Base-by-base conservation (phyloP, 2,329 filamentous ascomycete species). In the Claviceps cyperi region DNA sequence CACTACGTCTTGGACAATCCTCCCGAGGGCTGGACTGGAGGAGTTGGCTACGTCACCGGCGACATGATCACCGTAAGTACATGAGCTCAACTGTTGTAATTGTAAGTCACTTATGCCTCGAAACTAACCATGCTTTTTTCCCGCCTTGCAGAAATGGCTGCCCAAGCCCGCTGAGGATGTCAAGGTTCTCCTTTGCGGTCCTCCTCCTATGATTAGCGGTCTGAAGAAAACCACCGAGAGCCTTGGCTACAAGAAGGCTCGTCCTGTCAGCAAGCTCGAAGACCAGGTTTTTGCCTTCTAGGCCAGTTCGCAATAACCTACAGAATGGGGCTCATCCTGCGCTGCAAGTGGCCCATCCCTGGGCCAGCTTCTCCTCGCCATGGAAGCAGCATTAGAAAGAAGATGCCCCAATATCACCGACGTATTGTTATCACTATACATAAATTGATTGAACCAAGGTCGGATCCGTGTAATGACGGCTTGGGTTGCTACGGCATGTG, bases 1-100 rank as follows among this genome's bases (percentile, higher is more conserved):
- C 83, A 96, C 77, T 97, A 97, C 64, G 91, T 97, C 46, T 77
- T 98, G 46, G 95, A 98, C 76, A 94, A 92, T 73, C 89, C 92
- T 21, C 90, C 91, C 8, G 84, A 86, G 73, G 82, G 78, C 61
- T 98, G 92, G 92, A 82, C 78, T 40, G 92, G 92, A 53, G 91
- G 88, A 57, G 86, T 94, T 54, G 92, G 92, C 58, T 98, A 94
- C 64, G 91, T 97, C 54, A 97, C 91, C 28, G 76, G 83, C 41
- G 91, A 97, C 56, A 96, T 97, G 85, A 91, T 98, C 64, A 87
- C 86, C 69, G 86, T 86, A 68, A 57, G 75, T 41, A 40, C 19
- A 11, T 13, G 11, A 19, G 15, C n/a, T 41, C 19, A 19, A 6
- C 3, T 1, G 5, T 35, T 21, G 14, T 2, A 36, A 36, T 41